Base-by-base conservation (phyloP, 2,329 filamentous ascomycete species). In the Fusarium algeriense region DNA sequence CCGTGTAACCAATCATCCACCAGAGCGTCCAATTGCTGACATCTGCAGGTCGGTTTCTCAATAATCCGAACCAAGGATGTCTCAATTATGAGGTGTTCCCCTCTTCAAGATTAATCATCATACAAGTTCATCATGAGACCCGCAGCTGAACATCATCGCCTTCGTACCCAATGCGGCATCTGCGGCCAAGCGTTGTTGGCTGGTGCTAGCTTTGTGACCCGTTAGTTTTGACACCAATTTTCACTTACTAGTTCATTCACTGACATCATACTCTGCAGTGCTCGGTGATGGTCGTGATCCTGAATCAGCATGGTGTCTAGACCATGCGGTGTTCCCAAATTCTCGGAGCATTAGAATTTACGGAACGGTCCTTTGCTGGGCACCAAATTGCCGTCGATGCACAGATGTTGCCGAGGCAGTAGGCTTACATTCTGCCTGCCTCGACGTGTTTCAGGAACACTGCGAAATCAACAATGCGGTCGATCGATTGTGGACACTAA, bases 61-160 rank as follows among this genome's bases (percentile, higher is more conserved):
- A 67, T 67, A 26, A 67, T 67, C 64, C 63, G 63, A 7, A 37
- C 64, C 56, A 63, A 56, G 48, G 46, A 41, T 17, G 23, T 26
- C 17, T 23, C 20, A 44, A 37, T 30, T 17, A 6, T 17, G 11
- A 43, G 26, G 5, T 14, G 20, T 50, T 40, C 55, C 55, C 63
- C 64, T 66, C 63, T 40, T 17, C 13, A 17, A 12, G 2, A 8
- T 26, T 23, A 26, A 40, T 19, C 23, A 8, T 14, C 43, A 32
- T 8, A 19, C 12, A 49, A n/a, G 37, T 9, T 13, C 26, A 20
- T 35, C 15, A 67, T 38, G 37, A 40, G 14, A 17, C 23, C 38
- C 1, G 7, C 10, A 5, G 26, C 9, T 5, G 30, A 13, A 13
- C 63, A 67, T 23, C 34, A n/a, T 26, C 34, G 15, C 14, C 37